Evolutionary conservation across 1,284 basidiomycete species (phyloP).

Genomic region (Puccinia polysora): DNA sequence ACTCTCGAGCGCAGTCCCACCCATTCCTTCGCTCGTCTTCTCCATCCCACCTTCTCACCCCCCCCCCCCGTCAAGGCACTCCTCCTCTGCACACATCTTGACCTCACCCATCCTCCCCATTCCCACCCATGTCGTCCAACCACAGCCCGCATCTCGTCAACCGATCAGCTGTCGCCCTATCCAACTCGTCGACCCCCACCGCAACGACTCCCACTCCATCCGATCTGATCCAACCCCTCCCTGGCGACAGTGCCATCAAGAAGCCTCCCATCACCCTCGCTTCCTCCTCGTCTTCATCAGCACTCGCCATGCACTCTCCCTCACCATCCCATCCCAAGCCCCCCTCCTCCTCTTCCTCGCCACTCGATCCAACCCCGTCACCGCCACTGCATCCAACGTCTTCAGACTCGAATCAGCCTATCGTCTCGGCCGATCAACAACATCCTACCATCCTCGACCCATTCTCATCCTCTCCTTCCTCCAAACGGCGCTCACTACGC

Average conservation of each 20-base stretch:
- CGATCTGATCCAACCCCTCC: background rate
- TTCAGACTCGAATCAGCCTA: background rate
- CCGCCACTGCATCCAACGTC: background rate
- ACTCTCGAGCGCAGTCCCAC: too few relatives aligned
- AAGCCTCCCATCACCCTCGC: background rate
- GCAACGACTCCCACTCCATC: background rate
- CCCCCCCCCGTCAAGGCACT: too few relatives aligned
- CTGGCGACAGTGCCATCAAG: background rate
- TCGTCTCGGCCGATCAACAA: too few relatives aligned
- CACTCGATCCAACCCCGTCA: background rate
- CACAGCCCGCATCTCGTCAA: too few relatives aligned
- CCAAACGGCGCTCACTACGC: slow-evolving; percentile 2
- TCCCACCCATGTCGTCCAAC: too few relatives aligned
- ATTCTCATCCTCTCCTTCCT: too few relatives aligned
- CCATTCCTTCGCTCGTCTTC: background rate
- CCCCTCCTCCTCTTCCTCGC: background rate
- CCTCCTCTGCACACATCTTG: too few relatives aligned
- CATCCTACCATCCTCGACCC: too few relatives aligned
- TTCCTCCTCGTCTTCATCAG: background rate
- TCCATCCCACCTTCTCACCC: too few relatives aligned
- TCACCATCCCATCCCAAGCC: background rate
- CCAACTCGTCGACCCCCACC: background rate
- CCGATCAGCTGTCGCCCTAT: background rate
- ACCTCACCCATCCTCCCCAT: too few relatives aligned
- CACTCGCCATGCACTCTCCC: background rate